These are phyloP conservation scores for Alnus rubra DNA, from an alignment of 306 rosid species.

Conservation along the genomic window DNA sequence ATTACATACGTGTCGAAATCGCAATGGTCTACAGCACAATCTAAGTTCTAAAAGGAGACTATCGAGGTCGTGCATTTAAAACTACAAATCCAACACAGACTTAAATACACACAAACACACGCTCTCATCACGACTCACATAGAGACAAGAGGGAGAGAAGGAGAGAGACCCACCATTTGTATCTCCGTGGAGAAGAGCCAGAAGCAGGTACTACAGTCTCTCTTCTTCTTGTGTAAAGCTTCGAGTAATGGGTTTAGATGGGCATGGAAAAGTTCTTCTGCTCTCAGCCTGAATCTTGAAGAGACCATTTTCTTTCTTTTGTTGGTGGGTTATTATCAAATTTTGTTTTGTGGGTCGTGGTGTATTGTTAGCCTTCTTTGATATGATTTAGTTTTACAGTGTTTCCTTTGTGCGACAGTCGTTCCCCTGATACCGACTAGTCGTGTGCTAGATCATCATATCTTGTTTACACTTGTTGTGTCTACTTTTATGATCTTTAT, in stretches of 20 bases:
- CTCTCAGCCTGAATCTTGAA: not conserved
- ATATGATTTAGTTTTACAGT: not conserved
- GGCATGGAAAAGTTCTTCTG: no score
- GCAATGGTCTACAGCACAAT: not conserved
- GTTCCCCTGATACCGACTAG: not conserved
- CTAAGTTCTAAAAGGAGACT: slow-evolving; percentile 1
- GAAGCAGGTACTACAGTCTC: no score
- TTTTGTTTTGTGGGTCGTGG: not conserved
- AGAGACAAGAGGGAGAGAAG: not conserved
- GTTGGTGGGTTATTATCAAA: not conserved
- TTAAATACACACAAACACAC: slow-evolving; percentile 5
- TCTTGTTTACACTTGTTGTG: not conserved
- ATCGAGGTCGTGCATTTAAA: slow-evolving; percentile 14
- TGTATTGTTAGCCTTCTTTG: not conserved
- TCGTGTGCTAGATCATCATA: not conserved
- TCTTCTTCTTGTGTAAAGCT: not conserved
- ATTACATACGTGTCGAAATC: slow-evolving; percentile 19
- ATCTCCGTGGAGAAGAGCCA: not conserved
- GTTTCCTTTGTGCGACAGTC: not conserved
- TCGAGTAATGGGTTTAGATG: no score
- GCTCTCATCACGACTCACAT: not conserved
- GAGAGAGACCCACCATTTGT: no score
- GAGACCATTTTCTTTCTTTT: not conserved
- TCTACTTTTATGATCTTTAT: not conserved
- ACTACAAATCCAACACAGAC: not conserved